Percentiles rank a stretch among this genome's conserved stretches.
Conservation (phyloP, 345 rosid species). For the Noccaea bulbosa region DNA sequence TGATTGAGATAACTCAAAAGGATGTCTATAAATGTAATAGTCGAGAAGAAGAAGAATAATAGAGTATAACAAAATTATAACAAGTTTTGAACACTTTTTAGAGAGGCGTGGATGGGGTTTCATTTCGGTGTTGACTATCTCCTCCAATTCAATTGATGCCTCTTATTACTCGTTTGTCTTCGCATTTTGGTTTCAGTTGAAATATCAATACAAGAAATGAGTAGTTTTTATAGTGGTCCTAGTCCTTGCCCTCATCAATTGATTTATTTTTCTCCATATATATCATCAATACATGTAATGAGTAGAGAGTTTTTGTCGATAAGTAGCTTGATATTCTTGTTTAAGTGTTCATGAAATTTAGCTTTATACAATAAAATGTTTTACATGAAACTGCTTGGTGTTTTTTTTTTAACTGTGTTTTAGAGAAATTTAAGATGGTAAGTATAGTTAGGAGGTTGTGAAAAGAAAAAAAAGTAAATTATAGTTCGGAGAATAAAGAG, state of each 20-base stretch:
- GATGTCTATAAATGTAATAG: no score
- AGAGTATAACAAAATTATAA: conserved; percentile 38
- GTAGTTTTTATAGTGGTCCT: conserved; percentile 46
- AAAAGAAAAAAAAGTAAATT: background rate
- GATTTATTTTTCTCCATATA: conserved; percentile 24
- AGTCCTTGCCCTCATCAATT: conserved; percentile 45
- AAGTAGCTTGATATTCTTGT: conserved; percentile 30
- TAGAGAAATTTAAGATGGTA: conserved; percentile 3
- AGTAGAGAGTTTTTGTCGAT: conserved; percentile 26
- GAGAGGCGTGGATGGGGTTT: conserved; percentile 39
- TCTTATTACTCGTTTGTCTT: conserved; percentile 39
- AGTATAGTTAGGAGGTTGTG: background rate
- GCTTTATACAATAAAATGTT: background rate
- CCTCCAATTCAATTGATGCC: conserved; percentile 34
- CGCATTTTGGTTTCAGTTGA: conserved; percentile 39
- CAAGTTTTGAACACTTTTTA: conserved; percentile 43
- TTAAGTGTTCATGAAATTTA: conserved; percentile 6
- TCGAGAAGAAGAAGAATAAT: conserved; percentile 29
- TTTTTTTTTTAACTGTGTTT: background rate
- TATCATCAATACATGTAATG: conserved; percentile 42
- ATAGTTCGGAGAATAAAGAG: conserved; percentile 5
- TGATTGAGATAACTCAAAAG: conserved; percentile 29
- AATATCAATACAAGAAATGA: conserved; percentile 44
- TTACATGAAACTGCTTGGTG: background rate
- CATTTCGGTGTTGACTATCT: conserved; percentile 60